These are phyloP conservation scores for Fusarium brevicatenulatum DNA, from an alignment of 2,329 filamentous ascomycete species.

Conservation along the genomic window DNA sequence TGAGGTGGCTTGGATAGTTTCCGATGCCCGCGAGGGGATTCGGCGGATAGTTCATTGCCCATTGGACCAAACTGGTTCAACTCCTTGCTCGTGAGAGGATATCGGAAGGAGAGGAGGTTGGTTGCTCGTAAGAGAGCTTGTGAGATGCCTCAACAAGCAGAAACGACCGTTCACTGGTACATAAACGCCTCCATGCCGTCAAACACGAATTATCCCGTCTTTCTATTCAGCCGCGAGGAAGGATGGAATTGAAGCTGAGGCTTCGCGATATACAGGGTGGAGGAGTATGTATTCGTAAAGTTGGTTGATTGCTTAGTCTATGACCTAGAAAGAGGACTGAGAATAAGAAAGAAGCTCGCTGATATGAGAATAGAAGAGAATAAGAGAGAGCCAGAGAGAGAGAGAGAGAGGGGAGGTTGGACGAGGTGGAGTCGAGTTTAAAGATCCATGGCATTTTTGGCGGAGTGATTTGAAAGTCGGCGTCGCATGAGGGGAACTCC, in stretches of 20 bases:
- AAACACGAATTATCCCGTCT: conserved; percentile 25
- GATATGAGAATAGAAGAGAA: conserved; percentile 30
- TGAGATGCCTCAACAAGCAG: conserved; percentile 39
- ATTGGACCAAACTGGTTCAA: conserved; percentile 47
- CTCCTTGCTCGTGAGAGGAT: conserved; percentile 26
- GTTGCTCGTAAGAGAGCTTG: conserved; percentile 27
- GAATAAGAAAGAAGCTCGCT: conserved; percentile 13
- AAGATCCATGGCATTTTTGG: conserved; percentile 41
- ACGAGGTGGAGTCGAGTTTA: conserved; percentile 44
- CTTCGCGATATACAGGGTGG: background rate
- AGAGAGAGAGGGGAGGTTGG: conserved; percentile 31
- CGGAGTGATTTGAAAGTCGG: conserved; percentile 25
- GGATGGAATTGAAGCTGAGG: conserved; percentile 4
- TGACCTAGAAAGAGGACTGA: background rate
- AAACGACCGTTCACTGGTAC: conserved; percentile 37
- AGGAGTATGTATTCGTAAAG: background rate
- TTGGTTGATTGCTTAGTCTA: conserved; percentile 10
- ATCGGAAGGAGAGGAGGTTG: conserved; percentile 20
- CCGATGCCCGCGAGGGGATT: conserved; percentile 56
- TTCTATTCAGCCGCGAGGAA: conserved; percentile 6
- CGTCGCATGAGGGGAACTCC: conserved; percentile 36
- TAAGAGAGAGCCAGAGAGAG: conserved; percentile 11
- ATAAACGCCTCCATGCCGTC: conserved; percentile 41
- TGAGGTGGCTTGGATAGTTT: conserved; percentile 64
- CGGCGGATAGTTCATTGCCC: conserved; percentile 62